A percentile compares a stretch with the other conserved stretches of the same genome.
Evolutionary conservation across 2,329 filamentous ascomycete genomes (phyloP).

Genomic region (Calonectria hongkongensis): DNA sequence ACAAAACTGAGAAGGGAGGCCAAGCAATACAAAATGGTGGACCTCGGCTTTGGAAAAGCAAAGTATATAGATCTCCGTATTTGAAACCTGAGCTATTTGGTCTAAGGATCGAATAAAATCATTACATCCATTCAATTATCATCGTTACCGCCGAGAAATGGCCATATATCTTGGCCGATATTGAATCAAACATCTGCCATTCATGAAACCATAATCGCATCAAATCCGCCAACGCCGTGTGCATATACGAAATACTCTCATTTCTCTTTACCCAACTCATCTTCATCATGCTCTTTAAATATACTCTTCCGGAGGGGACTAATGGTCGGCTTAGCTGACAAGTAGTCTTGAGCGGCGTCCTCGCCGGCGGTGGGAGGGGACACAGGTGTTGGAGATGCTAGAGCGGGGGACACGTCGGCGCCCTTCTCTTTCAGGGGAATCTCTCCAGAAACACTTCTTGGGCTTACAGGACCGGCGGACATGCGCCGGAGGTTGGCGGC

Average conservation of each 20-base stretch:
- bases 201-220: conserved; percentile 18
- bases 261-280: conserved; percentile 58
- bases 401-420: conserved; percentile 43
- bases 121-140: conserved; percentile 37
- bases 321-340: conserved; percentile 51
- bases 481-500: conserved; percentile 46
- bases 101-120: conserved; percentile 24
- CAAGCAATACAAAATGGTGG: neutral
- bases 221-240: conserved; percentile 48
- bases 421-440: conserved; percentile 35
- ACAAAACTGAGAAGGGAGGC: no score
- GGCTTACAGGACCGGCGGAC: conserved; percentile 46
- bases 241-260: conserved; percentile 30
- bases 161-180: conserved; percentile 5
- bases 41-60: conserved; percentile 12
- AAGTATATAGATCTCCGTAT: conserved; percentile 23
- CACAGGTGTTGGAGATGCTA: conserved; percentile 41
- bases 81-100: conserved; percentile 3
- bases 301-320: conserved; percentile 62
- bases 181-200: conserved; percentile 31
- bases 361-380: conserved; percentile 58
- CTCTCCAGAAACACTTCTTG: conserved; percentile 41
- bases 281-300: conserved; percentile 65
- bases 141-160: conserved; percentile 2
- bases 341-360: conserved; percentile 53